Percentiles rank a stretch among this genome's conserved stretches.
These are phyloP conservation scores for Claviceps cyperi DNA, from an alignment of 2,329 filamentous ascomycete genomes.

Conservation along the genomic window DNA sequence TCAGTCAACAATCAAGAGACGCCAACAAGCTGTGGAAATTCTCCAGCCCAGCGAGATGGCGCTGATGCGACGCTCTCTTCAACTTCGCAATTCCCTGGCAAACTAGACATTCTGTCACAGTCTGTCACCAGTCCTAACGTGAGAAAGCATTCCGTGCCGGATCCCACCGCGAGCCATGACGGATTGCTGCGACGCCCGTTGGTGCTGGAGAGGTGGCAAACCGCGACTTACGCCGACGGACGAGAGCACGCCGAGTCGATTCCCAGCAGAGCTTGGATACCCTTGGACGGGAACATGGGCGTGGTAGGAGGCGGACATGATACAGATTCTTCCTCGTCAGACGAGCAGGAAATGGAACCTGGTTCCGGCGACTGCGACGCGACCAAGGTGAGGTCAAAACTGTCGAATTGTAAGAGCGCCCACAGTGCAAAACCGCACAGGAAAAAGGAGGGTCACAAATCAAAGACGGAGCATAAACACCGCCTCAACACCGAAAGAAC, in stretches of 20 bases:
- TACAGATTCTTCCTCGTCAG: slow-evolving; percentile 2
- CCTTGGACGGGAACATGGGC: not conserved
- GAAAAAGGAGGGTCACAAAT: not conserved
- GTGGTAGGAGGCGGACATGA: not conserved
- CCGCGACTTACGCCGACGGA: not conserved
- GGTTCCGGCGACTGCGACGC: not conserved
- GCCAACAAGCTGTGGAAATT: not conserved
- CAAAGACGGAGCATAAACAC: slow-evolving; percentile 34
- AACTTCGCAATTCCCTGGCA: slow-evolving; percentile 1
- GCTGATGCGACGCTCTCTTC: not conserved
- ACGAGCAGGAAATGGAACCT: not conserved
- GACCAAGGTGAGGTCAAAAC: not conserved
- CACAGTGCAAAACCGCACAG: not conserved
- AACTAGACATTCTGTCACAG: not conserved
- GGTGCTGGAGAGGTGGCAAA: slow-evolving; percentile 6
- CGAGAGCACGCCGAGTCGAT: slow-evolving; percentile 4
- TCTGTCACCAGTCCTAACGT: not conserved
- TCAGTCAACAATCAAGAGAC: not conserved
- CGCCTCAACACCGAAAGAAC: slow-evolving; percentile 51
- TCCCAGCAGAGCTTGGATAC: slow-evolving; percentile 6
- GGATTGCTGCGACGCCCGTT: not conserved
- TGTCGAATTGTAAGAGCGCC: not conserved
- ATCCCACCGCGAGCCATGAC: not conserved
- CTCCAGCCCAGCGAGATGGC: not conserved
- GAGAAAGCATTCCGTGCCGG: slow-evolving; percentile 2